These are phyloP conservation scores for Graphilbum ipis-grandicollis DNA, from an alignment of 2,329 filamentous ascomycete genomes.

Conservation along the genomic window DNA sequence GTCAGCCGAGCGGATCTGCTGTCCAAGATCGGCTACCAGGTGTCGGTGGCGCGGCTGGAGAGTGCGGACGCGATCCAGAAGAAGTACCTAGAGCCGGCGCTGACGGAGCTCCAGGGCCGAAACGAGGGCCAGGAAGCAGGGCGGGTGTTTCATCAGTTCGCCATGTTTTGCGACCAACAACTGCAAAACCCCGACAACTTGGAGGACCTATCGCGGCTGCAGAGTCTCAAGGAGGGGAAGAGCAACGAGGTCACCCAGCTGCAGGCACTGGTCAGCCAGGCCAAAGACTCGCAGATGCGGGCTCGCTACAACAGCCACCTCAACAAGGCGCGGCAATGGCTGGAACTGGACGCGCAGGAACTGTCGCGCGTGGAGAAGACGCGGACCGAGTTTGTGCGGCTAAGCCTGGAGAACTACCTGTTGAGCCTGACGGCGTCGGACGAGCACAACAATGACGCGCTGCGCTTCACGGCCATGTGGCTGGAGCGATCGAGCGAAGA, in stretches of 20 bases:
- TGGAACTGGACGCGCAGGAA: constrained; percentile 78
- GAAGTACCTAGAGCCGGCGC: constrained; percentile 68
- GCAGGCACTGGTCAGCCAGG: constrained; percentile 36
- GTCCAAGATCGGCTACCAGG: constrained; percentile 72
- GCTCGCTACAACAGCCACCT: constrained; percentile 42
- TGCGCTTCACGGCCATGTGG: constrained; percentile 91
- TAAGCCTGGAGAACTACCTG: constrained; percentile 87
- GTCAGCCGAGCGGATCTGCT: constrained; percentile 65
- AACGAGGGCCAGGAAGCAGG: constrained; percentile 58
- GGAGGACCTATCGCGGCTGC: constrained; percentile 68
- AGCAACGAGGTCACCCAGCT: constrained; percentile 63
- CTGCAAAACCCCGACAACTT: constrained; percentile 70
- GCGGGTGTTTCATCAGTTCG: constrained; percentile 86
- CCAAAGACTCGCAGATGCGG: constrained; percentile 33
- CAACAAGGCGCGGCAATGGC: constrained; percentile 67
- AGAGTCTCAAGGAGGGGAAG: constrained; percentile 65
- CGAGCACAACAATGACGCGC: constrained; percentile 70
- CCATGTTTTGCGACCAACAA: constrained; percentile 87
- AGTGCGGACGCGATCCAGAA: constrained; percentile 82
- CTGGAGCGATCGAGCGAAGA: constrained; percentile 67
- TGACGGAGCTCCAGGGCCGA: constrained; percentile 59
- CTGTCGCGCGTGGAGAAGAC: constrained; percentile 61
- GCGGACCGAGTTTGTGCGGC: constrained; percentile 66
- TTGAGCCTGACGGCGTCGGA: constrained; percentile 73
- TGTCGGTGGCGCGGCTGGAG: constrained; percentile 78